phyloP scores from a whole-genome alignment of 176 grass and related monocot species.

The Poa annua region DNA sequence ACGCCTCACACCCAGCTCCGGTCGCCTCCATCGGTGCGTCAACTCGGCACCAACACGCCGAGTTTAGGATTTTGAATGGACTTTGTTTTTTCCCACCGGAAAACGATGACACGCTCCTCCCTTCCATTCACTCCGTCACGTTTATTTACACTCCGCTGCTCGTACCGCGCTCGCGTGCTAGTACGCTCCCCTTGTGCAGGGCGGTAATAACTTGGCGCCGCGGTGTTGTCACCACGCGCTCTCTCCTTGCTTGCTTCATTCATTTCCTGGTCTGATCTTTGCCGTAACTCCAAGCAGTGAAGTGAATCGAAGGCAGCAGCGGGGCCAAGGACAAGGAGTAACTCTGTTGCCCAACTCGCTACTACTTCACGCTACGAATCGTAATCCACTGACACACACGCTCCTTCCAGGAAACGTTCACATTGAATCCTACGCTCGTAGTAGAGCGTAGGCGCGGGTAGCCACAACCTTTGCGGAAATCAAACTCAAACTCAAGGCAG shows the following conservation, averaged over 20 bases:
- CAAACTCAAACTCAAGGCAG: neutral
- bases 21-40: too few species aligned
- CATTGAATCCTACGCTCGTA: constrained; percentile 1
- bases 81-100: constrained; percentile 18
- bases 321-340: neutral
- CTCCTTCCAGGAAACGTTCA: neutral
- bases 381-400: neutral
- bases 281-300: neutral
- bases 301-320: neutral
- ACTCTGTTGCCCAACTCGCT: neutral
- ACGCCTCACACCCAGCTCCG: too few species aligned
- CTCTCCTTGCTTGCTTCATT: neutral
- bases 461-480: neutral
- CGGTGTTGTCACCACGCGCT: neutral
- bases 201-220: neutral
- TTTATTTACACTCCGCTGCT: neutral
- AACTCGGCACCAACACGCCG: too few species aligned
- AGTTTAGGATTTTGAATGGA: too few species aligned
- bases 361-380: neutral
- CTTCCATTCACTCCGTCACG: neutral
- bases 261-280: too few species aligned
- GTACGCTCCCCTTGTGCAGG: neutral
- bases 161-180: neutral
- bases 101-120: neutral
- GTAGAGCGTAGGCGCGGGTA: neutral